Conservation (phyloP, 768 basidiomycete genomes). For the Russula olivacea region DNA sequence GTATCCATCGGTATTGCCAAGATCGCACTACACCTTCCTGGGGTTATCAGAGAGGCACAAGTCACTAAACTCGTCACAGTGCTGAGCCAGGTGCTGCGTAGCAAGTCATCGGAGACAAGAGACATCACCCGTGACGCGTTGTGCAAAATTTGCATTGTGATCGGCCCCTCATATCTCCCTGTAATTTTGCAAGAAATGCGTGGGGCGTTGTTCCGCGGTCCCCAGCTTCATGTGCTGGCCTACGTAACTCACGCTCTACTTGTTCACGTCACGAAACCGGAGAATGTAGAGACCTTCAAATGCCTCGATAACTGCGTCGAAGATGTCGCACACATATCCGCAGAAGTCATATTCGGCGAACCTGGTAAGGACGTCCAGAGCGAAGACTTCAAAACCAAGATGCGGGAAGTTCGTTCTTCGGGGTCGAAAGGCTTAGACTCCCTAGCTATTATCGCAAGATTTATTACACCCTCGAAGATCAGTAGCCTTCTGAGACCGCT, state of each 20-base stretch:
- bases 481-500: slow-evolving; percentile 72
- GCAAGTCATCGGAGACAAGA: slow-evolving; percentile 87
- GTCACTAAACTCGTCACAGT: slow-evolving; percentile 73
- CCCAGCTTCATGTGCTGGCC: slow-evolving; percentile 90
- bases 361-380: slow-evolving; percentile 83
- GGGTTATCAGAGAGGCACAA: slow-evolving; percentile 54
- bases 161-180: slow-evolving; percentile 72
- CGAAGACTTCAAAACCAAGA: slow-evolving; percentile 91
- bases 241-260: slow-evolving; percentile 77
- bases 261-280: slow-evolving; percentile 66
- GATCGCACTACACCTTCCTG: slow-evolving; percentile 76
- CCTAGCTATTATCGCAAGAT: slow-evolving; percentile 73
- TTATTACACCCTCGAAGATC: slow-evolving; percentile 71
- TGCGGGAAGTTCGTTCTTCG: slow-evolving; percentile 84
- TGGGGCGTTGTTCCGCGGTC: slow-evolving; percentile 81
- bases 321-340: slow-evolving; percentile 73
- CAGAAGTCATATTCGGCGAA: slow-evolving; percentile 90
- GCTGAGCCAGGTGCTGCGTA: slow-evolving; percentile 86
- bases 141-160: slow-evolving; percentile 64
- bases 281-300: slow-evolving; percentile 48
- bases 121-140: slow-evolving; percentile 81
- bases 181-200: slow-evolving; percentile 73
- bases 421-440: slow-evolving; percentile 81
- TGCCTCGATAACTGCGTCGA: slow-evolving; percentile 71
- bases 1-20: slow-evolving; percentile 81